These are phyloP conservation scores for Stachybotrys elegans DNA, from an alignment of 2,329 filamentous ascomycete species.

Conservation along the genomic window DNA sequence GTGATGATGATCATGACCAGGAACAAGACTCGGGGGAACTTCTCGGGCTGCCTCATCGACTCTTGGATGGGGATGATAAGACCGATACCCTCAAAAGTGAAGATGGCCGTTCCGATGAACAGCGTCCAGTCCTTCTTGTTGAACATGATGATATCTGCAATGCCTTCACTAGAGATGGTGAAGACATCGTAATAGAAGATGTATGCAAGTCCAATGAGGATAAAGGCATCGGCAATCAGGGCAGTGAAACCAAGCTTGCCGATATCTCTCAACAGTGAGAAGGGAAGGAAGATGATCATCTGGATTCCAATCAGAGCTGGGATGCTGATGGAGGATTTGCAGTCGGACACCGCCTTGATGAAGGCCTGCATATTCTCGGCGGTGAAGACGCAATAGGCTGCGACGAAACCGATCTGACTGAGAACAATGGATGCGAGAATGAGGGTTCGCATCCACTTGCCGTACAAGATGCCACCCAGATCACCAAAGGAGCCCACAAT, in stretches of 20 bases:
- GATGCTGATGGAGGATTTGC: constrained; percentile 79
- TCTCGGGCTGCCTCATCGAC: constrained; percentile 85
- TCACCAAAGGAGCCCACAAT: constrained; percentile 96
- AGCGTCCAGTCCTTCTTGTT: constrained; percentile 91
- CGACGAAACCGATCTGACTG: constrained; percentile 91
- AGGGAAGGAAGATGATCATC: constrained; percentile 89
- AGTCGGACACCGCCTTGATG: constrained; percentile 84
- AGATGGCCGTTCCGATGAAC: constrained; percentile 98
- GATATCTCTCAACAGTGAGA: constrained; percentile 92
- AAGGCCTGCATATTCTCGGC: constrained; percentile 94
- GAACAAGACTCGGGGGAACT: constrained; percentile 85
- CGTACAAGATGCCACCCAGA: constrained; percentile 88
- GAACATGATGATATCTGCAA: constrained; percentile 85
- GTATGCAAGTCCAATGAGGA: constrained; percentile 85
- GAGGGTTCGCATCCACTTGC: constrained; percentile 79
- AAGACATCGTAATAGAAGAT: constrained; percentile 93
- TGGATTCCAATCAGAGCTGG: constrained; percentile 90
- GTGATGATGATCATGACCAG: constrained; percentile 95
- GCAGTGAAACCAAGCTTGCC: constrained; percentile 96
- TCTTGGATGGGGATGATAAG: constrained; percentile 98
- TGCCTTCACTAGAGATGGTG: constrained; percentile 69
- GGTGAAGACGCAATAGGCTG: constrained; percentile 95
- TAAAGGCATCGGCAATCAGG: constrained; percentile 89
- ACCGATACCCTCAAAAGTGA: constrained; percentile 96
- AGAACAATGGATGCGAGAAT: constrained; percentile 91